A percentile compares a stretch with the other conserved stretches of the same genome.
phyloP scores from a whole-genome alignment of 192 early-diverging fungal species.

The Mortierella antarctica region DNA sequence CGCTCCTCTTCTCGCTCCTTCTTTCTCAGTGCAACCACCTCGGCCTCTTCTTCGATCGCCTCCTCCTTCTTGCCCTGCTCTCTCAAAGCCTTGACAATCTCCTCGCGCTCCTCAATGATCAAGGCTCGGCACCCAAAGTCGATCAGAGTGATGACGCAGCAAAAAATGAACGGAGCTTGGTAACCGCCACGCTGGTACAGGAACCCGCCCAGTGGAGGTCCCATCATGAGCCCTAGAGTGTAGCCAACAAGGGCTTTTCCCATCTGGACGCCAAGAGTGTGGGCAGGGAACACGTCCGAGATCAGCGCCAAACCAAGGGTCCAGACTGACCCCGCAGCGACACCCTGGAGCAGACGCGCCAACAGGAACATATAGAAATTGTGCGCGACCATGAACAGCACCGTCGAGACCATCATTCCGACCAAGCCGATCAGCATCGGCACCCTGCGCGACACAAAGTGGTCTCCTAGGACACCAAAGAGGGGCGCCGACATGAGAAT shows the following conservation, averaged over 20 bases:
- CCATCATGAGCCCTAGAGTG: constrained; percentile 74
- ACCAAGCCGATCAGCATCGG: constrained; percentile 76
- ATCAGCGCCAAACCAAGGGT: constrained; percentile 76
- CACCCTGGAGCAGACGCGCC: constrained; percentile 76
- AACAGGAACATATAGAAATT: constrained; percentile 72
- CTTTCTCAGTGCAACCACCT: constrained; percentile 18
- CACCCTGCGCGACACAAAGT: constrained; percentile 69
- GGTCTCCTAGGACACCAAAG: constrained; percentile 76
- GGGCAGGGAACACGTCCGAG: constrained; percentile 65
- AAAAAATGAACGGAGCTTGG: constrained; percentile 75
- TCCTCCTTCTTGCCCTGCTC: constrained; percentile 30
- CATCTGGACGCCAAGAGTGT: constrained; percentile 73
- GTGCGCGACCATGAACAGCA: constrained; percentile 70
- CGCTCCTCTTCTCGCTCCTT: constrained; percentile 17
- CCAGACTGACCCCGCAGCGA: constrained; percentile 79
- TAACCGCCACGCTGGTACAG: constrained; percentile 72
- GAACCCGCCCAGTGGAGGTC: constrained; percentile 74
- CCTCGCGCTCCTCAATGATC: constrained; percentile 70
- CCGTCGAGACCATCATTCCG: constrained; percentile 68
- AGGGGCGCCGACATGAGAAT: constrained; percentile 69
- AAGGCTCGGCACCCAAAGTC: constrained; percentile 68
- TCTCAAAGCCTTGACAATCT: constrained; percentile 42
- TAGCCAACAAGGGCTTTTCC: constrained; percentile 73
- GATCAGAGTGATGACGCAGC: constrained; percentile 63
- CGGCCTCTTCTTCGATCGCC: constrained; percentile 29